Percentiles rank a stretch among this genome's conserved stretches.
Evolutionary conservation across 352 stramenopile species (phyloP).

Genomic region (Detonula confervacea): DNA sequence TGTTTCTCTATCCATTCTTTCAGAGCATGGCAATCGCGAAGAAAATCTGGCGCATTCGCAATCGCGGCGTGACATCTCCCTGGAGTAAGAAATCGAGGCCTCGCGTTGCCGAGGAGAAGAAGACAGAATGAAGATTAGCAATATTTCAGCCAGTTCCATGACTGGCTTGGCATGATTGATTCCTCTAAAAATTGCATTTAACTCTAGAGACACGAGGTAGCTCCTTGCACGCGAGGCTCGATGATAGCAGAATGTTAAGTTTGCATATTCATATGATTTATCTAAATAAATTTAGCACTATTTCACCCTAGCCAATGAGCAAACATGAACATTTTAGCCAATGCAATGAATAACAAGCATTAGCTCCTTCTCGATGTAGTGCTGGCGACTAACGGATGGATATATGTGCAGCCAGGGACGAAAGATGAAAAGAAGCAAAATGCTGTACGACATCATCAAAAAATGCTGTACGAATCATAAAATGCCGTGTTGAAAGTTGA

Average conservation of each 20-base stretch:
- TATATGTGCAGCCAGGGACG: no score
- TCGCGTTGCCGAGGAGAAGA: conserved; percentile 58
- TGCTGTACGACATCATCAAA: no score
- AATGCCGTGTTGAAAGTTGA: no score
- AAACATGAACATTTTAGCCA: no score
- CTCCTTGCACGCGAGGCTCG: not conserved
- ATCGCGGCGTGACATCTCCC: conserved; percentile 40
- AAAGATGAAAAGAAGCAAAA: no score
- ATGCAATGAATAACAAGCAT: no score
- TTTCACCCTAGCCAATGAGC: no score
- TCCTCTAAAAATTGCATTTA: not conserved
- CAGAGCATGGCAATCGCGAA: conserved; percentile 53
- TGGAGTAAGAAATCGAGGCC: conserved; percentile 53
- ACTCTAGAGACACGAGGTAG: not conserved
- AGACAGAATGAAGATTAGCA: conserved; percentile 23
- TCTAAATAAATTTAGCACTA: not conserved
- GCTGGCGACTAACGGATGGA: no score
- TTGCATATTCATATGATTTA: conserved; percentile 4
- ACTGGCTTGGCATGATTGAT: not conserved
- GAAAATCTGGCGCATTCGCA: conserved; percentile 42
- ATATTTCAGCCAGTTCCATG: not conserved
- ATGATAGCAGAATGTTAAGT: conserved; percentile 1
- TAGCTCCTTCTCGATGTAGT: no score
- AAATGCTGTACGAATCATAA: no score
- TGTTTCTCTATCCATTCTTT: conserved; percentile 44